Base-by-base conservation (phyloP, 768 basidiomycete species). In the Suillus americanus region DNA sequence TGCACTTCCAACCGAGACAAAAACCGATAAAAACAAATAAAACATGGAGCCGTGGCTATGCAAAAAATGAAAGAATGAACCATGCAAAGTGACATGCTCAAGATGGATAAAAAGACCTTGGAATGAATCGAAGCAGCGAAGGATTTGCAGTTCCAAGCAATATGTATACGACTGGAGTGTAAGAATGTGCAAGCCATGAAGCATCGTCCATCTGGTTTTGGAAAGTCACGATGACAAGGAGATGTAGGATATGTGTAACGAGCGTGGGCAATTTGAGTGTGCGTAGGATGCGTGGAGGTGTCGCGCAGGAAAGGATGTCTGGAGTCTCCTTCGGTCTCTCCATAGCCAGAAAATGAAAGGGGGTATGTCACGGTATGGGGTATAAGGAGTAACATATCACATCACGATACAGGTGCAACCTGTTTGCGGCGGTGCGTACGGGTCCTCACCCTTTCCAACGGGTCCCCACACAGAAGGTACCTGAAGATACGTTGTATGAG, bases 391-490 rank as follows among this genome's bases (percentile, higher is more conserved):
- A 60, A 66, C 51, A 66, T 67, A 75, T 86, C 81, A 90, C 90
- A 91, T 91, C 73, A 91, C 79, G 60, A 83, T 74, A 74, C 90
- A 91, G 72, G 81, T 85, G 81, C 90, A 91, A 37, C 89, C 87
- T 71, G 86, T 81, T 59, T 87, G 84, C 72, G 89, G 91, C 60
- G 93, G 91, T 62, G 92, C 91, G 77, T 95, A 98, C 46, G 96
- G 96, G 75, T 98, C 95, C 77, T 96, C 92, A 70, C 86, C 87
- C 80, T 93, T 94, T 71, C 86, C 87, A 37, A 95, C 85, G 18
- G 92, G 89, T 23, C 96, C 96, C 96, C 96, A 99, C 61, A 99
- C 91, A 40, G 91, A 94, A 18, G 95, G 95, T 60, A 95, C 87
- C 93, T 95, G 73, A 25, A 70, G 8, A 9, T 37, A 7, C 3